Percentiles rank a stretch among this genome's conserved stretches.
These are phyloP conservation scores for Suillus luteus DNA, from an alignment of 768 basidiomycete genomes.

Conservation along the genomic window DNA sequence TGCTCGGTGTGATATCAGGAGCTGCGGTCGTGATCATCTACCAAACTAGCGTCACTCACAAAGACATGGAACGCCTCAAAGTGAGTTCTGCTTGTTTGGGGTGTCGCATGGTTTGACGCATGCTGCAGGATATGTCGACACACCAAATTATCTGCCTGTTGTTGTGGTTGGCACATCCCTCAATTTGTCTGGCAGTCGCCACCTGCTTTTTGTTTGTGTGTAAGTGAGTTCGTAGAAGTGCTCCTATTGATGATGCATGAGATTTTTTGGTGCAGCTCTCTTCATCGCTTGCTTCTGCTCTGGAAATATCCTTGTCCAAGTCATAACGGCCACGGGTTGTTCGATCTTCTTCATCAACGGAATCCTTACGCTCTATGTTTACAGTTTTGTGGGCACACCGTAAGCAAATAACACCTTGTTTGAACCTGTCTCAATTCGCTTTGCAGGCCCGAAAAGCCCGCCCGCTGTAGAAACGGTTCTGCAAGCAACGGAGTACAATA, in stretches of 20 bases:
- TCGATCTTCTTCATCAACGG: neutral
- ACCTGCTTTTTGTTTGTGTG: neutral
- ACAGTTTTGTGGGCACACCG: neutral
- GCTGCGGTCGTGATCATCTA: slow-evolving; percentile 2
- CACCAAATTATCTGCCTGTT: neutral
- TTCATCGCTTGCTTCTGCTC: neutral
- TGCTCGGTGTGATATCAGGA: slow-evolving; percentile 7
- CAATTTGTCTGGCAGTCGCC: neutral
- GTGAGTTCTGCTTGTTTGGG: neutral
- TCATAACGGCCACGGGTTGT: neutral
- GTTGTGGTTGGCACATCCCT: slow-evolving; percentile 3
- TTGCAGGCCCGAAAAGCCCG: neutral
- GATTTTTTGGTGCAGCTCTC: neutral
- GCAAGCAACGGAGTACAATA: too few relatives aligned
- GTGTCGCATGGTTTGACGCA: neutral
- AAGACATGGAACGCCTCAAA: neutral
- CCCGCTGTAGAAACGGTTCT: too few relatives aligned
- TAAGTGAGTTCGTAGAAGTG: neutral
- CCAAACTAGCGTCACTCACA: neutral
- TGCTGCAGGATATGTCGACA: neutral
- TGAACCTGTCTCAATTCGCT: neutral
- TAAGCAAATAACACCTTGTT: neutral
- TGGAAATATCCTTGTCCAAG: neutral
- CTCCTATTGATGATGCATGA: neutral
- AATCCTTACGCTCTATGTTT: neutral